Evolutionary conservation across 2,329 filamentous ascomycete species (phyloP), one percentile per base, ranked within the genome.

Genomic region (Epichloe hybrida): DNA sequence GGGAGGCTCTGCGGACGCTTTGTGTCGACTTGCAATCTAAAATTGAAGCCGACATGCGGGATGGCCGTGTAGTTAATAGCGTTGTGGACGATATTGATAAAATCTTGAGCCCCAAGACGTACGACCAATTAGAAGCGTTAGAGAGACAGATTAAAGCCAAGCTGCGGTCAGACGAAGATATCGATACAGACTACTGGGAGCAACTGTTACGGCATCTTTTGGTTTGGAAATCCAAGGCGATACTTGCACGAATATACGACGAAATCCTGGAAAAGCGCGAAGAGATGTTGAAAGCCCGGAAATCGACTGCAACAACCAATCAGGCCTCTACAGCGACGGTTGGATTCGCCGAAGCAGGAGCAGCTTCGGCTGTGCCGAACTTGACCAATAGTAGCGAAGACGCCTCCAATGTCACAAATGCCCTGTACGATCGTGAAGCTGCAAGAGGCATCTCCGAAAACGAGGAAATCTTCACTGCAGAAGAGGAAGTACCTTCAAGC

Each of bases 121-220:
- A 88, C 59, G 84, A 88, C 59, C 87, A 97, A 65, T 74, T 98
- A n/a, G 84, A 90, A 62, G 79, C 79, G 17, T 73, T 98, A 46
- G 91, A 98, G 68, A 79, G 75, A 56, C 90, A 97, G 69, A 93
- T 98, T 65, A 82, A 81, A 63, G 73, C 76, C 15, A 98, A 98
- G 70, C 72, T 98, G 46, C 77, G 83, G 49, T 94, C 88, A 7
- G 84, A 95, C 62, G 90, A 96, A 62, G 83, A 87, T 39, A 91
- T 98, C 57, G 93, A 98, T 66, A 88, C 86, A 2, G 93, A 98
- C 68, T 98, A 97, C 66, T 98, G 93, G 93, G 88, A 95, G 63
- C 88, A 95, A 63, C 74, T 98, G 15, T 73, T 98, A 54, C 83
- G 83, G 57, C 94, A 84, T 62, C 72, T 98, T 55, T 74, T 86